These are phyloP conservation scores for Ganoderma lucidum DNA, from an alignment of 1,284 basidiomycete genomes.

Conservation along the genomic window DNA sequence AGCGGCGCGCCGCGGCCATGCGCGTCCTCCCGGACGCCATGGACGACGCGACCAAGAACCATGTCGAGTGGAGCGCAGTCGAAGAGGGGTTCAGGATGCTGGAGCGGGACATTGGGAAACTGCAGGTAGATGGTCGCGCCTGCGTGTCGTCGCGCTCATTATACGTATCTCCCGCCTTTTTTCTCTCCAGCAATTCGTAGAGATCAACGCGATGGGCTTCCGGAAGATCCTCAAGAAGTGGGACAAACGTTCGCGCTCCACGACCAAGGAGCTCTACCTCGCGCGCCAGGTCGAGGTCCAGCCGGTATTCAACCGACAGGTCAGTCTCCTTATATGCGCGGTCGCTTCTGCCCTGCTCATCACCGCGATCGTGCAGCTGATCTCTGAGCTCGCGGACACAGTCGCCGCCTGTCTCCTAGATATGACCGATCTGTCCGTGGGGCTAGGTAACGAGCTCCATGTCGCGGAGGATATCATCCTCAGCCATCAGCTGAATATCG, in stretches of 20 bases:
- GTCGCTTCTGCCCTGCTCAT: background rate
- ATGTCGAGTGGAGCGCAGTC: constrained; percentile 92
- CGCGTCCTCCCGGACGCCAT: constrained; percentile 71
- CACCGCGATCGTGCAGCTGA: constrained; percentile 63
- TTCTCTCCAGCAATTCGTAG: constrained; percentile 86
- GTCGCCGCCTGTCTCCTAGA: constrained; percentile 95
- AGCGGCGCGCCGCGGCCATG: constrained; percentile 85
- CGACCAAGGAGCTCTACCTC: constrained; percentile 96
- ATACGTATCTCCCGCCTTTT: constrained; percentile 36
- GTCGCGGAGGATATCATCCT: constrained; percentile 61
- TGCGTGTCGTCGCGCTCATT: constrained; percentile 23
- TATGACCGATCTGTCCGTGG: constrained; percentile 85
- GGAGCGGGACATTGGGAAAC: constrained; percentile 95
- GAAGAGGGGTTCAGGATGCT: constrained; percentile 97
- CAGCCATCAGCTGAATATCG: constrained; percentile 75
- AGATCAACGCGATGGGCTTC: constrained; percentile 98
- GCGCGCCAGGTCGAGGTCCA: constrained; percentile 98
- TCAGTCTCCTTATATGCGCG: constrained; percentile 43
- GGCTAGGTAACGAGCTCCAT: constrained; percentile 73
- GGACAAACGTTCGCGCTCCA: constrained; percentile 96
- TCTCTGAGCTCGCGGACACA: constrained; percentile 94
- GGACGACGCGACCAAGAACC: constrained; percentile 64
- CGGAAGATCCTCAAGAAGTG: constrained; percentile 99
- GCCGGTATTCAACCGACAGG: constrained; percentile 97
- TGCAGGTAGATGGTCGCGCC: constrained; percentile 71